Conservation (phyloP, 441 rosid species). For the Monsonia emarginata region DNA sequence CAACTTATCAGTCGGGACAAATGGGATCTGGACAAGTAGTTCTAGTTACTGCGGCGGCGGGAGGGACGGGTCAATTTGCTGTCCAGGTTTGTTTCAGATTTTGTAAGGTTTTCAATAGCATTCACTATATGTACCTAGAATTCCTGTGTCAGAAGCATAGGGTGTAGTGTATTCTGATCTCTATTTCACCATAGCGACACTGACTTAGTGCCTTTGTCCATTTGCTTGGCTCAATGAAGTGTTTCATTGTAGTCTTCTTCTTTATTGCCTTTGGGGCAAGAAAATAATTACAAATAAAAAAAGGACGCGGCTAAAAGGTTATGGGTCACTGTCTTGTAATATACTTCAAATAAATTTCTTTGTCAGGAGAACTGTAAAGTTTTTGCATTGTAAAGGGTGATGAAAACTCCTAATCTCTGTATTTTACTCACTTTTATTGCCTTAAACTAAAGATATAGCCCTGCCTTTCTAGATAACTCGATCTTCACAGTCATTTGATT, state of each 20-base stretch:
- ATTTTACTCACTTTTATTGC: background rate
- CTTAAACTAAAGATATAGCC: background rate
- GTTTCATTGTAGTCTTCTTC: too few species aligned
- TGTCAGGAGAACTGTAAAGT: background rate
- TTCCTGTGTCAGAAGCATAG: too few species aligned
- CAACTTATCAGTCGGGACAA: slow-evolving; percentile 56
- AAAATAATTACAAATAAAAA: too few species aligned
- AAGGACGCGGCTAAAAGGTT: background rate
- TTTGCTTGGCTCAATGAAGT: background rate
- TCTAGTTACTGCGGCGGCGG: slow-evolving; percentile 97
- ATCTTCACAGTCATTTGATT: background rate
- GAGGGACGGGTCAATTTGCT: slow-evolving; percentile 98
- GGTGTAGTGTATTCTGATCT: background rate
- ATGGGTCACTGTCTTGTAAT: background rate
- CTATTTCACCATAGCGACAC: background rate
- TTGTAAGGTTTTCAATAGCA: slow-evolving; percentile 7
- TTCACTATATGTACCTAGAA: too few species aligned
- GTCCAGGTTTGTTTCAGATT: slow-evolving; percentile 57
- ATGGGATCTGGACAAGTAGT: slow-evolving; percentile 73
- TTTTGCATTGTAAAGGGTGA: background rate
- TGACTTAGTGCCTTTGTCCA: background rate
- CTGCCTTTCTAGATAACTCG: background rate
- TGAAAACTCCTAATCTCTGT: background rate
- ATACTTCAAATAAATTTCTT: background rate
- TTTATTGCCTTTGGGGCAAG: background rate